Conservation (phyloP, 345 rosid species). For the Eucalyptus regnans region DNA sequence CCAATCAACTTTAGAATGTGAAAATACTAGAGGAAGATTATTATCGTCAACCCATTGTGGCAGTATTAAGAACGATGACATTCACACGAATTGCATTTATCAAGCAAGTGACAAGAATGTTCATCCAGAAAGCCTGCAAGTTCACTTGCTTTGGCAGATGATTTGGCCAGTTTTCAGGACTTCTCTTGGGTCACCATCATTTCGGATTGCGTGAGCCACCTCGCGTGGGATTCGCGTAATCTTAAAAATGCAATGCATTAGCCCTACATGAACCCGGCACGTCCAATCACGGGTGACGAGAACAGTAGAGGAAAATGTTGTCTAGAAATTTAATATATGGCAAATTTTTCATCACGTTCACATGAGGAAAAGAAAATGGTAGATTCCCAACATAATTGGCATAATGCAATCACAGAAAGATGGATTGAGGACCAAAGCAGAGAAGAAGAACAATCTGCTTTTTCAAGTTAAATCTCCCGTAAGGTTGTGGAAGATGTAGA, state of each 20-base stretch:
- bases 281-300: neutral
- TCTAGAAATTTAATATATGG: neutral
- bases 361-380: neutral
- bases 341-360: neutral
- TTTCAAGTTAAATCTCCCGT: too few relatives aligned
- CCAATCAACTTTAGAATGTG: too few relatives aligned
- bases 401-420: neutral
- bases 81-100: too few relatives aligned
- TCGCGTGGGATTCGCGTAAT: neutral
- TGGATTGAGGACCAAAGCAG: too few relatives aligned
- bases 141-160: neutral
- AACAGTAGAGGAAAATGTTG: neutral
- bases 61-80: too few relatives aligned
- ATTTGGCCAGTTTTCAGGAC: neutral
- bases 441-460: too few relatives aligned
- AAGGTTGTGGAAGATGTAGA: too few relatives aligned
- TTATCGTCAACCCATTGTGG: too few relatives aligned
- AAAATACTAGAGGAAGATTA: too few relatives aligned
- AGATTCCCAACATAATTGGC: neutral
- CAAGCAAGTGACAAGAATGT: neutral
- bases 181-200: neutral
- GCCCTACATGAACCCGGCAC: accelerated
- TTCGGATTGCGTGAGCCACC: neutral
- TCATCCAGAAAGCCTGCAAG: neutral
- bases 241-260: neutral